A percentile compares a stretch with the other conserved stretches of the same genome.
phyloP scores from a whole-genome alignment of 2,329 filamentous ascomycete genomes.

The Colletotrichum somersetense region DNA sequence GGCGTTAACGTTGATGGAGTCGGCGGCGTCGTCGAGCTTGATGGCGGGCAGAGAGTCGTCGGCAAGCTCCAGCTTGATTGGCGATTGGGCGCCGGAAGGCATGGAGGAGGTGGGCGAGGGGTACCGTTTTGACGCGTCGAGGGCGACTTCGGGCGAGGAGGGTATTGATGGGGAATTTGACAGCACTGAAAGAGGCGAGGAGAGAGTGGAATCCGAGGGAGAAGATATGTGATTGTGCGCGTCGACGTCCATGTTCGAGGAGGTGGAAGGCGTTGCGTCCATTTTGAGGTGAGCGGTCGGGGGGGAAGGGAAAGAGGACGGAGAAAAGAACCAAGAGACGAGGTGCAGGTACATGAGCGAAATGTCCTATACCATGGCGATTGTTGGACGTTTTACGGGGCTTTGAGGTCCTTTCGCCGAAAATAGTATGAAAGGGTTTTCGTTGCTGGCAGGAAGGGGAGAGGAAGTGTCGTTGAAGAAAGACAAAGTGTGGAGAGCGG shows the following conservation, averaged over 20 bases:
- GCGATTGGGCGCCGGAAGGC: constrained; percentile 64
- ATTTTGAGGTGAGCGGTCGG: constrained; percentile 35
- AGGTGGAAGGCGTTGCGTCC: constrained; percentile 26
- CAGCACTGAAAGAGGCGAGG: constrained; percentile 67
- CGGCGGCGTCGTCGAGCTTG: constrained; percentile 45
- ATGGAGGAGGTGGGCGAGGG: constrained; percentile 62
- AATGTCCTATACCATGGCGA: constrained; percentile 38
- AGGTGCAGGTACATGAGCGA: constrained; percentile 35
- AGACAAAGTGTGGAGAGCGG: constrained; percentile 41
- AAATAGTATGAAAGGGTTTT: constrained; percentile 37
- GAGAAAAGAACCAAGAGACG: constrained; percentile 18
- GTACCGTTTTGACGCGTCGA: constrained; percentile 60
- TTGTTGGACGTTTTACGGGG: constrained; percentile 24
- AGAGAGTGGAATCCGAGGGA: constrained; percentile 57
- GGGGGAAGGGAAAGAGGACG: constrained; percentile 16
- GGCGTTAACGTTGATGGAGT: constrained; percentile 43
- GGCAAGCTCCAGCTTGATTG: constrained; percentile 59
- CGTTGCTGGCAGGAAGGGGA: constrained; percentile 29
- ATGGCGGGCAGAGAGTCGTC: constrained; percentile 48
- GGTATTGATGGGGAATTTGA: constrained; percentile 66
- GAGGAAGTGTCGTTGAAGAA: constrained; percentile 43
- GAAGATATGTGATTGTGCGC: constrained; percentile 27
- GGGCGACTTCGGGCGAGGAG: constrained; percentile 54
- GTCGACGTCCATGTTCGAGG: constrained; percentile 39
- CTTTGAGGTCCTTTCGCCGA: constrained; percentile 29